Evolutionary conservation across 768 basidiomycete species (phyloP), one percentile per base, ranked within the genome.

Genomic region (Mrakia gelida): DNA sequence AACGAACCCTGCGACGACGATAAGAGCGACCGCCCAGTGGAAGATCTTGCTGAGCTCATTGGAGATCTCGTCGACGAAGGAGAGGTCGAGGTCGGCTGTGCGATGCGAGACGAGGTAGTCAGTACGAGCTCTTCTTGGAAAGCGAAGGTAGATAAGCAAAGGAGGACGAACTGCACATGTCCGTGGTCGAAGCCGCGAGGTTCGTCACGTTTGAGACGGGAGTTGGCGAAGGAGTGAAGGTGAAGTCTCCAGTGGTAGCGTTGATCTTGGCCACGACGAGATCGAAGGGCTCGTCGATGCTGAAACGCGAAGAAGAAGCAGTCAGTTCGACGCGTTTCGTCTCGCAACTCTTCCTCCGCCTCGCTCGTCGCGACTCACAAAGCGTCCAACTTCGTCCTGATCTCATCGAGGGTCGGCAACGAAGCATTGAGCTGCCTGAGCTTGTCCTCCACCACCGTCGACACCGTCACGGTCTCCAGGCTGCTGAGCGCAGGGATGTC

Each of bases 31-130:
- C 38, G 91, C 92, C 76, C 96, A 91, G 85, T 91, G 91, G 23
- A 92, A 89, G 49, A 91, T 87, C 84, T 90, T 89, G 81, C 92
- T 86, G n/a, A 99, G 86, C 81, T 92, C 92, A 15, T 86, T 86
- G 6, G 91, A 92, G 62, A 97, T 88, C 81, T 93, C 89, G 84
- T 98, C 95, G 49, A 99, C 88, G 79, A 95, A 88, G 5, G 91
- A 91, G 2, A 91, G 89, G 85, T 98, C 93, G 78, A 97, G 82
- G 72, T 89, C 86, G 65, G 85, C 59, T 59, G 26, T 21, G 16
- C 13, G 54, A 8, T 28, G n/a, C 0, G 59, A 28, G 26, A 28
- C 1, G n/a, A 21, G 15, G 45, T 15, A 10, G 59, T 59, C 59
- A 59, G 59, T 11, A n/a, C 59, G 13, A 28, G 6, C 7, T 26